Base-by-base conservation (phyloP, 305 asterid species). In the Fraxinus paxiana region DNA sequence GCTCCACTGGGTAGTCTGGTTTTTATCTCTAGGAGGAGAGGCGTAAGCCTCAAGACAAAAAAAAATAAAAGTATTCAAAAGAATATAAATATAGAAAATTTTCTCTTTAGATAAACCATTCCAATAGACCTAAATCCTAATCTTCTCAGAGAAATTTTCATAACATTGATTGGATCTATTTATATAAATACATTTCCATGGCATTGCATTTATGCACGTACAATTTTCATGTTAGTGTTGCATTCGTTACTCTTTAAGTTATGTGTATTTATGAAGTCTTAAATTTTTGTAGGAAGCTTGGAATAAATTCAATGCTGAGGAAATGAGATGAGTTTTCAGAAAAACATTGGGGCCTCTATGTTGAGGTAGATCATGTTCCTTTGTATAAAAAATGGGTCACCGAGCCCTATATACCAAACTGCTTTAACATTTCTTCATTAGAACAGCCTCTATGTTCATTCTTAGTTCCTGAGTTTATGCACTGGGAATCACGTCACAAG, bases 221-320 rank as follows among this genome's bases (percentile, higher is more conserved):
- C 6, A 28, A 26, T 28, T 26, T 28, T 28, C 12, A 1, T 28
- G 20, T 22, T 22, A 7, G 38, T 26, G 38, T 67, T 26, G 74
- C 5, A 30, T 28, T 67, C 18, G 15, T 67, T 30, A 13, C 18
- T 46, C 38, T 30, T 24, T 30, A 9, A 63, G 71, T 28, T 24
- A 65, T 28, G 6, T 67, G 41, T 33, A 54, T 71, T 33, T 26
- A 20, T 72, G 69, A 63, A 75, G 37, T 72, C 67, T 76, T 80
- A 18, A 46, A 74, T 54, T 70, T 74, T 41, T 6, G 82, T 75
- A 95, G 99, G 99, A 94, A 86, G 97, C 97, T 20, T 91, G 89
- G 91, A 92, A 90, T 87, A 95, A 91, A 84, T 92, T 91, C 83
- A 88, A 86, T 38, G 80, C 94, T 1, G 97, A 91, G 85, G 99